These are phyloP conservation scores for Paxillus rubicundulus DNA, from an alignment of 768 basidiomycete genomes.

Conservation along the genomic window DNA sequence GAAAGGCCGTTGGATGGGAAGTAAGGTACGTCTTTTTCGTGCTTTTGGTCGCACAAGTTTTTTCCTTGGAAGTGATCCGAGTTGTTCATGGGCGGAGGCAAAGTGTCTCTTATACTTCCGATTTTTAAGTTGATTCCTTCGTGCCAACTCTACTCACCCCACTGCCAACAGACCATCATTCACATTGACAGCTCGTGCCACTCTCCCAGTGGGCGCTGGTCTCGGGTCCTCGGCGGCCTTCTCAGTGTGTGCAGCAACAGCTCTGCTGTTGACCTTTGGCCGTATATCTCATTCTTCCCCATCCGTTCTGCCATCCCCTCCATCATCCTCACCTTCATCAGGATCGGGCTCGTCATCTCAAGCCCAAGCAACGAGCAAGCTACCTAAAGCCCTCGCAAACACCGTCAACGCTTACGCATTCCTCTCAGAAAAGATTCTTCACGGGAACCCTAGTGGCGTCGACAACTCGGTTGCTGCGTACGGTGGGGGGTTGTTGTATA, in stretches of 20 bases:
- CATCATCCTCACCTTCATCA: not conserved
- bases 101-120: no score
- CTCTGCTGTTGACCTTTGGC: conserved; percentile 72
- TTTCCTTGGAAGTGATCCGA: conserved; percentile 8
- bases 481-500: conserved; percentile 91
- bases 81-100: no score
- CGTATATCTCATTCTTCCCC: conserved; percentile 60
- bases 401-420: conserved; percentile 93
- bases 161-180: conserved; percentile 58
- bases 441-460: conserved; percentile 96
- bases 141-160: not conserved
- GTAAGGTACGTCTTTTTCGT: conserved; percentile 48
- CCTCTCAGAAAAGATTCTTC: conserved; percentile 91
- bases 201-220: conserved; percentile 91
- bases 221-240: conserved; percentile 97
- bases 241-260: conserved; percentile 81
- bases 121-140: not conserved
- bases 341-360: conserved; percentile 5
- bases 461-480: conserved; percentile 94
- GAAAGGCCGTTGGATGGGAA: conserved; percentile 38
- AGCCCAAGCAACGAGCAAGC: conserved; percentile 49
- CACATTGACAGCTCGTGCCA: conserved; percentile 80
- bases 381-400: conserved; percentile 64
- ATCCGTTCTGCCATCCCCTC: conserved; percentile 1
- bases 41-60: conserved; percentile 10